A percentile compares a stretch with the other conserved stretches of the same genome.
Conservation (phyloP, 345 rosid genomes). For the Triadica sebifera region DNA sequence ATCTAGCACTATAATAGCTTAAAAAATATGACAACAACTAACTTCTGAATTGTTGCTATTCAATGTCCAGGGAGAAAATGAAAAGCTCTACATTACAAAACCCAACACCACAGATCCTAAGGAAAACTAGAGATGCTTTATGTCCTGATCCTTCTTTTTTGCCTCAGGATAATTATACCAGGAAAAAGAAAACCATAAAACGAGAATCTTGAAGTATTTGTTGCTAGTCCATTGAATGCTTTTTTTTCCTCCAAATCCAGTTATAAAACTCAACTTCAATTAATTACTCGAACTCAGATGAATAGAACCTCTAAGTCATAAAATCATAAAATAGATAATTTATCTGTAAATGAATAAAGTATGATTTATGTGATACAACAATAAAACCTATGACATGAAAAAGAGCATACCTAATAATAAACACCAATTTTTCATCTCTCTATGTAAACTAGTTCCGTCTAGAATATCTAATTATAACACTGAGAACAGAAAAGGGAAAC, state of each 20-base stretch:
- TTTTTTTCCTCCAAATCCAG: background rate
- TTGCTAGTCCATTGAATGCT: background rate
- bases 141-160: background rate
- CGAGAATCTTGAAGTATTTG: too few species aligned
- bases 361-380: background rate
- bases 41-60: background rate
- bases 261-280: background rate
- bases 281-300: background rate
- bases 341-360: too few species aligned
- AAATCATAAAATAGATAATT: background rate
- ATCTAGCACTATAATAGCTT: background rate
- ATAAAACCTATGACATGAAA: background rate
- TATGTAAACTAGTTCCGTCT: background rate
- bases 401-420: background rate
- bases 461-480: background rate
- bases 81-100: background rate
- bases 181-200: too few species aligned
- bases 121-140: background rate
- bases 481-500: background rate
- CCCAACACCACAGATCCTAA: background rate
- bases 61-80: background rate
- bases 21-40: background rate
- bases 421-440: background rate
- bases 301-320: background rate
- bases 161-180: too few species aligned